Base-by-base conservation (phyloP, 306 rosid genomes). In the Vigna nakashimae region DNA sequence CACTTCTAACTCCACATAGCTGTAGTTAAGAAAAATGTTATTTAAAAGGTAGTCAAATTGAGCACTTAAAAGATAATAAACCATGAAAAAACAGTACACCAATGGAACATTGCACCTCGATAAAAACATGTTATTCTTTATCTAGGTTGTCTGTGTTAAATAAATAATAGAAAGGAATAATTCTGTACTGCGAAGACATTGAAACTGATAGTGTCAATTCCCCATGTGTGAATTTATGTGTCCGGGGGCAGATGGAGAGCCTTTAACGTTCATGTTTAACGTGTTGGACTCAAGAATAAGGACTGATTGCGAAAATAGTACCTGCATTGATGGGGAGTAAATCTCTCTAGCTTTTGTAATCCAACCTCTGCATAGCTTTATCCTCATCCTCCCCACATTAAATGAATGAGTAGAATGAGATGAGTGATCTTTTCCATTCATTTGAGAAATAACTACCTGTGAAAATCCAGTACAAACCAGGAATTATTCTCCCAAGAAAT, bases 321-420 rank as follows among this genome's bases (percentile, higher is more conserved):
- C 98, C 95, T 87, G 98, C 98, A 95, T 92, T 42, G 92, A 78
- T 42, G 91, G 84, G 60, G 97, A 92, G 86, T 95, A 95, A 80
- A 80, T 95, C 84, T 95, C 98, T 80, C 98, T 90, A 59, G 98
- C 88, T 84, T 95, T 95, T 26, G 98, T 92, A 73, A 95, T 95
- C 98, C 98, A 95, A 62, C 98, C 98, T 85, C 98, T 86, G 56
- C 88, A 86, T 30, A 95, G 91, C 85, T 95, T 95, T 86, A 92
- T 90, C 87, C 97, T 92, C 95, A 87, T 86, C 88, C 93, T 95
- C 53, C 98, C 98, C 79, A 89, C 97, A 84, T 87, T 93, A 82
- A 95, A 85, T 59, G 82, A 87, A 82, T 95, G 98, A 86, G 79
- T 90, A n/a, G 98, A 94, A 80, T 85, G 86, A 12, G 98, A 95